A percentile compares a stretch with the other conserved stretches of the same genome.
phyloP scores from a whole-genome alignment of 345 rosid genomes.

The Eucalyptus pauciflora region DNA sequence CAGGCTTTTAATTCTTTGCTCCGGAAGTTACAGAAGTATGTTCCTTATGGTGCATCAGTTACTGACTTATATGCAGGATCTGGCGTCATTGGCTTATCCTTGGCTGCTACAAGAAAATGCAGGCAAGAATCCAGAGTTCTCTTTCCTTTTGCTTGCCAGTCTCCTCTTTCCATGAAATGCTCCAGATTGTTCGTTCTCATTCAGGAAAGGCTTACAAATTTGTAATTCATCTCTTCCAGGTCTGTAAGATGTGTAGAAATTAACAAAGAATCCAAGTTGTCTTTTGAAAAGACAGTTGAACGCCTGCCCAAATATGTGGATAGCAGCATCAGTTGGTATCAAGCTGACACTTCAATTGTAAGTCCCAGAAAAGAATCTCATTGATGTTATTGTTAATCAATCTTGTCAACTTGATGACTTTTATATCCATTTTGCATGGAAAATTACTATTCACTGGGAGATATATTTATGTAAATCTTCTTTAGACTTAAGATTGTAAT shows the following conservation, averaged over 20 bases:
- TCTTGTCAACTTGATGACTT: background rate
- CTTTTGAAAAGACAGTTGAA: slow-evolving; percentile 78
- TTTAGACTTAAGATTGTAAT: background rate
- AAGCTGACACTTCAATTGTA: slow-evolving; percentile 75
- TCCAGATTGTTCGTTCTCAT: background rate
- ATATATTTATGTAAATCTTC: background rate
- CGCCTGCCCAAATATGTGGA: slow-evolving; percentile 63
- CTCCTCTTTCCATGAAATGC: background rate
- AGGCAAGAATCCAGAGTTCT: slow-evolving; percentile 31
- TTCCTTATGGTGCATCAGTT: slow-evolving; percentile 78
- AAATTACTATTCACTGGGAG: background rate
- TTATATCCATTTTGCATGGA: background rate
- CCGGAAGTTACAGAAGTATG: slow-evolving; percentile 78
- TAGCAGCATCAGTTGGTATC: slow-evolving; percentile 85
- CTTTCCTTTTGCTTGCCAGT: background rate
- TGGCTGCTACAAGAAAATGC: slow-evolving; percentile 83
- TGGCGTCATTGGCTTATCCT: slow-evolving; percentile 85
- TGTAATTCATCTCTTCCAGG: slow-evolving; percentile 26
- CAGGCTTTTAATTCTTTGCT: slow-evolving; percentile 79
- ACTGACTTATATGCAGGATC: slow-evolving; percentile 97
- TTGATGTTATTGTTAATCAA: background rate
- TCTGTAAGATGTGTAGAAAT: slow-evolving; percentile 88
- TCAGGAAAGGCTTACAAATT: background rate
- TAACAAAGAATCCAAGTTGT: slow-evolving; percentile 78
- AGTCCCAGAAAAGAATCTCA: slow-evolving; percentile 9